Percentiles rank a stretch among this genome's conserved stretches.
These are phyloP conservation scores for Medicago lupulina DNA, from an alignment of 306 rosid genomes.

Conservation along the genomic window DNA sequence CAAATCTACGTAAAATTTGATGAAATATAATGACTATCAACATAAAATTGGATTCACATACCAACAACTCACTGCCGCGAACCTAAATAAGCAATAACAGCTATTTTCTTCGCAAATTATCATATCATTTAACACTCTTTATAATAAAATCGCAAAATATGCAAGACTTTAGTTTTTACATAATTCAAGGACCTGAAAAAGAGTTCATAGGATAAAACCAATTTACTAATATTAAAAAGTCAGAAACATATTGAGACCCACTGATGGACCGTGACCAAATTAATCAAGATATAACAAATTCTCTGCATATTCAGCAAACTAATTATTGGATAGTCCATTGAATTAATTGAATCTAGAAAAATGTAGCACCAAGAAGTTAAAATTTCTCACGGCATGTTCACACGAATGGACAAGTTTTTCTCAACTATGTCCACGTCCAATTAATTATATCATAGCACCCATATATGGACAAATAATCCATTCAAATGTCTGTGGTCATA, in stretches of 20 bases:
- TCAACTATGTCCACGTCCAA: conserved; percentile 33
- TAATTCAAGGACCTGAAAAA: too few species aligned
- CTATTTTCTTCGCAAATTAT: too few species aligned
- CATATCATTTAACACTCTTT: too few species aligned
- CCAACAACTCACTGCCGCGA: too few species aligned
- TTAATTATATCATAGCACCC: conserved; percentile 34
- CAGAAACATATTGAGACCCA: neutral
- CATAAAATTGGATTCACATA: too few species aligned
- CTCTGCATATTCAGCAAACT: neutral
- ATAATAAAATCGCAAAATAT: too few species aligned
- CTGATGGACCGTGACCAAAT: conserved; percentile 35
- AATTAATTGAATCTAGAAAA: conserved; percentile 13
- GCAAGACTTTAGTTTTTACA: too few species aligned
- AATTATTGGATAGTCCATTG: conserved; percentile 43
- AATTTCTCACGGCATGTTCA: conserved; percentile 25
- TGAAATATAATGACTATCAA: too few species aligned
- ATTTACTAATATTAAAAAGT: neutral
- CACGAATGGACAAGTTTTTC: conserved; percentile 9
- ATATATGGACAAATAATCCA: conserved; percentile 33
- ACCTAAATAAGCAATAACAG: too few species aligned
- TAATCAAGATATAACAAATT: neutral
- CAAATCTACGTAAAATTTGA: too few species aligned
- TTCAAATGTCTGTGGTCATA: conserved; percentile 41
- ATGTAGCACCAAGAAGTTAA: neutral
- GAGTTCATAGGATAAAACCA: too few species aligned